These are phyloP conservation scores for Pseudocercospora ulei DNA, from an alignment of 2,329 filamentous ascomycete genomes.

Conservation along the genomic window DNA sequence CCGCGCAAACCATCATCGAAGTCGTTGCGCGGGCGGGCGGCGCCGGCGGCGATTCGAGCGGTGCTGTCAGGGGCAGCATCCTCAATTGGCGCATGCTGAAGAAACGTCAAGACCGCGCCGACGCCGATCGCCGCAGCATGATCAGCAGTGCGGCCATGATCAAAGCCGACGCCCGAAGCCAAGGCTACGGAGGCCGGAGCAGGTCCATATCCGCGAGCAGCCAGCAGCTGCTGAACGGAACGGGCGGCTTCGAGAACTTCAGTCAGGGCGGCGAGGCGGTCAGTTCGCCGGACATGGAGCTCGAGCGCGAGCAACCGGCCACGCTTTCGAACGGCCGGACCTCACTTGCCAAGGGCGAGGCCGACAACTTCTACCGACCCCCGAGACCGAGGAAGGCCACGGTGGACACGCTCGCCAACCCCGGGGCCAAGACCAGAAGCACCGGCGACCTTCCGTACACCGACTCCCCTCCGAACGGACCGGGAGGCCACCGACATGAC, in stretches of 20 bases:
- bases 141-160: conserved; percentile 67
- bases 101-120: conserved; percentile 31
- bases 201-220: conserved; percentile 55
- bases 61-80: conserved; percentile 61
- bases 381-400: conserved; percentile 62
- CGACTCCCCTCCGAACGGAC: conserved; percentile 34
- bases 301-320: conserved; percentile 14
- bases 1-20: conserved; percentile 81
- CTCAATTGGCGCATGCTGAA: conserved; percentile 51
- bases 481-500: conserved; percentile 29
- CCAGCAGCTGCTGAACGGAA: conserved; percentile 49
- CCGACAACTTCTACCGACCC: conserved; percentile 79
- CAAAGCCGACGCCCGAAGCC: conserved; percentile 10
- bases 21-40: conserved; percentile 73
- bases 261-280: conserved; percentile 51
- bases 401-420: conserved; percentile 44
- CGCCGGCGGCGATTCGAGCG: conserved; percentile 58
- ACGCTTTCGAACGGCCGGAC: conserved; percentile 11
- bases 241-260: conserved; percentile 47
- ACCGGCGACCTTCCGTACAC: conserved; percentile 36
- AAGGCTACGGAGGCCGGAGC: conserved; percentile 40
- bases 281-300: conserved; percentile 34
- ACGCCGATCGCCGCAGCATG: conserved; percentile 63
- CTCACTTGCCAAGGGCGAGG: conserved; percentile 21
- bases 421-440: conserved; percentile 38